Conservation (phyloP, 192 early-diverging fungal genomes). For the Oehlia diaphana region DNA sequence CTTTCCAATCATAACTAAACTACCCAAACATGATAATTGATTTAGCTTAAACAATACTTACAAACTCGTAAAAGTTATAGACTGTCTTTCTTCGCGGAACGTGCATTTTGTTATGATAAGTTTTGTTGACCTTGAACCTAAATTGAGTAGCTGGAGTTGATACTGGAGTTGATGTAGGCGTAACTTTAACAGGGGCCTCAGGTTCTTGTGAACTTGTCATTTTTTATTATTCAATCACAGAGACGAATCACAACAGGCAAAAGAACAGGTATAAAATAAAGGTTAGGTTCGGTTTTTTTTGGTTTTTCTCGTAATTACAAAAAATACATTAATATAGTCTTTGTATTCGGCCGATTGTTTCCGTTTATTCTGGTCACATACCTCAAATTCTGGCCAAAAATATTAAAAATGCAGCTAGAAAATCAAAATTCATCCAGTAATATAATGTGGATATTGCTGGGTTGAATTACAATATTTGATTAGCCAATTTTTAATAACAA, state of each 20-base stretch:
- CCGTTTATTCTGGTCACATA: neutral
- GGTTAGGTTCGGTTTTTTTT: neutral
- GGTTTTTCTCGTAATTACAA: neutral
- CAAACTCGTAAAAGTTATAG: constrained; percentile 29
- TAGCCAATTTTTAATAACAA: too few relatives aligned
- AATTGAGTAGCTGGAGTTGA: neutral
- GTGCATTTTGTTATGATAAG: constrained; percentile 22
- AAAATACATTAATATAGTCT: neutral
- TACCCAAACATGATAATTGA: neutral
- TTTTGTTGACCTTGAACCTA: constrained; percentile 19
- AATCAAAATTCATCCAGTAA: neutral
- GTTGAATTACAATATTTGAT: too few relatives aligned
- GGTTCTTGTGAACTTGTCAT: neutral
- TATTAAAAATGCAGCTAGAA: neutral
- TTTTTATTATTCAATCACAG: neutral
- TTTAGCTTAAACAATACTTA: constrained; percentile 1
- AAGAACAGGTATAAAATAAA: neutral
- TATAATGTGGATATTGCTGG: neutral
- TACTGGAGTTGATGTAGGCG: constrained; percentile 1
- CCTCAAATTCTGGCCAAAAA: neutral
- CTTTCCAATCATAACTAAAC: neutral
- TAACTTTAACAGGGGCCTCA: neutral
- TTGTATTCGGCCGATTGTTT: neutral
- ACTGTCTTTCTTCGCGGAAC: constrained; percentile 16
- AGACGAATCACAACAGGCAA: neutral